These are phyloP conservation scores for Borealophlyctis nickersoniae DNA, from an alignment of 192 early-diverging fungal species.

Conservation along the genomic window DNA sequence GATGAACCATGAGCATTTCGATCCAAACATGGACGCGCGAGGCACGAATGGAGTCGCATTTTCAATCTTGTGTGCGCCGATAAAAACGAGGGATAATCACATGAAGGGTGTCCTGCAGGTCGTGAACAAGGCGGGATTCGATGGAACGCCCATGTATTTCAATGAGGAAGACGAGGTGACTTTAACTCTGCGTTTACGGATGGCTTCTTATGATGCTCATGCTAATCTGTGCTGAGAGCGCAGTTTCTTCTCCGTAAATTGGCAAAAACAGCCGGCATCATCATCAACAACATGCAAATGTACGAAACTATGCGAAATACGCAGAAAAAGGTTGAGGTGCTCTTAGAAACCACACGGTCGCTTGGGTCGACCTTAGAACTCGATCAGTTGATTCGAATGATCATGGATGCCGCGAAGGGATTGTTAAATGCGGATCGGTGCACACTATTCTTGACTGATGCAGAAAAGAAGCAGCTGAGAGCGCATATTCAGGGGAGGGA, in stretches of 20 bases:
- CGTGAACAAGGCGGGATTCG: conserved; percentile 40
- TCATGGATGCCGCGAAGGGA: conserved; percentile 53
- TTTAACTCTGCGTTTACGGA: conserved; percentile 44
- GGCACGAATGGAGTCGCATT: conserved; percentile 15
- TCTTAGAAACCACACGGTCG: conserved; percentile 47
- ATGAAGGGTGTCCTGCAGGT: conserved; percentile 43
- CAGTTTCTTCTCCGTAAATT: conserved; percentile 23
- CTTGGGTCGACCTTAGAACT: conserved; percentile 44
- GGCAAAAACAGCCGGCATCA: conserved; percentile 37
- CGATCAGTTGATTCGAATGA: conserved; percentile 38
- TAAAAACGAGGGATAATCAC: conserved; percentile 28
- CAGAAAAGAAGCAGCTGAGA: conserved; percentile 45
- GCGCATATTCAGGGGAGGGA: conserved; percentile 46
- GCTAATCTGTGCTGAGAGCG: no score
- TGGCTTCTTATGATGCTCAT: conserved; percentile 34
- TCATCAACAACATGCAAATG: conserved; percentile 37
- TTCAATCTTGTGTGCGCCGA: conserved; percentile 36
- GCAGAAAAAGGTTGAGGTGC: conserved; percentile 51
- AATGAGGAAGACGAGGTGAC: no score
- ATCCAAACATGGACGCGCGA: conserved; percentile 38
- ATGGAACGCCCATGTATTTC: conserved; percentile 23
- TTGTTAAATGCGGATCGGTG: conserved; percentile 49
- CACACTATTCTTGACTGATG: conserved; percentile 46
- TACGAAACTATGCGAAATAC: conserved; percentile 45
- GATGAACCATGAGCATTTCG: conserved; percentile 32